Conservation (phyloP, 2,329 filamentous ascomycete species). For the Ascochyta koolunga region DNA sequence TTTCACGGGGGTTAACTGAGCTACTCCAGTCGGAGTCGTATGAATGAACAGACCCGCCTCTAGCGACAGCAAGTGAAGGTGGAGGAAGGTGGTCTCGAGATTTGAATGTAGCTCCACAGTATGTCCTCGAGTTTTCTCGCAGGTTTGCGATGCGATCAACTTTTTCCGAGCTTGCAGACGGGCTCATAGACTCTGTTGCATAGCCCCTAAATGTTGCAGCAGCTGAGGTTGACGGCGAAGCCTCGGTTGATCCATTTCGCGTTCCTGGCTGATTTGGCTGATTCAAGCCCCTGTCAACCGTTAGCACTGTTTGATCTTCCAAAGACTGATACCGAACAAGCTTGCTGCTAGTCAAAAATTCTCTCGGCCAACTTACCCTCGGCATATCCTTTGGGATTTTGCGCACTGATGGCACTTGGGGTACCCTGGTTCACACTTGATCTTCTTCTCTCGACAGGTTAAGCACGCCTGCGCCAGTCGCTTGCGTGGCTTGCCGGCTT, state of each 20-base stretch:
- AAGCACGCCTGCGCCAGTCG: constrained; percentile 90
- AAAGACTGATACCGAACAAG: constrained; percentile 31
- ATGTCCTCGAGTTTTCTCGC: constrained; percentile 36
- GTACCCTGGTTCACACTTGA: constrained; percentile 90
- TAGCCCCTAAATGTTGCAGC: constrained; percentile 40
- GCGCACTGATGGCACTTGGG: constrained; percentile 90
- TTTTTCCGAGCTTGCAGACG: constrained; percentile 37
- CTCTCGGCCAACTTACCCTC: constrained; percentile 57
- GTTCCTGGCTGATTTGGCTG: constrained; percentile 9
- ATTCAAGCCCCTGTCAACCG: constrained; percentile 10
- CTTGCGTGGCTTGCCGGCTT: constrained; percentile 92
- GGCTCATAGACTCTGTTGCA: constrained; percentile 39
- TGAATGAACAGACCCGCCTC: constrained; percentile 44
- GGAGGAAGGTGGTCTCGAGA: constrained; percentile 34
- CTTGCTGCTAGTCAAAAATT: neutral
- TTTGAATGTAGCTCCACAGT: constrained; percentile 34
- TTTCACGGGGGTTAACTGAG: constrained; percentile 35
- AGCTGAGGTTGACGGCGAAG: neutral
- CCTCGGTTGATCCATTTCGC: constrained; percentile 3
- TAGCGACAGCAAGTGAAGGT: constrained; percentile 25
- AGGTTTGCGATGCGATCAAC: constrained; percentile 38
- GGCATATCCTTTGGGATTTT: constrained; percentile 85
- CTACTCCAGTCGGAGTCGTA: constrained; percentile 44
- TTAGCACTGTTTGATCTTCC: neutral
- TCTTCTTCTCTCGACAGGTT: constrained; percentile 95